Evolutionary conservation across 2,329 filamentous ascomycete species (phyloP).

Genomic region (Clonostachys chloroleuca): DNA sequence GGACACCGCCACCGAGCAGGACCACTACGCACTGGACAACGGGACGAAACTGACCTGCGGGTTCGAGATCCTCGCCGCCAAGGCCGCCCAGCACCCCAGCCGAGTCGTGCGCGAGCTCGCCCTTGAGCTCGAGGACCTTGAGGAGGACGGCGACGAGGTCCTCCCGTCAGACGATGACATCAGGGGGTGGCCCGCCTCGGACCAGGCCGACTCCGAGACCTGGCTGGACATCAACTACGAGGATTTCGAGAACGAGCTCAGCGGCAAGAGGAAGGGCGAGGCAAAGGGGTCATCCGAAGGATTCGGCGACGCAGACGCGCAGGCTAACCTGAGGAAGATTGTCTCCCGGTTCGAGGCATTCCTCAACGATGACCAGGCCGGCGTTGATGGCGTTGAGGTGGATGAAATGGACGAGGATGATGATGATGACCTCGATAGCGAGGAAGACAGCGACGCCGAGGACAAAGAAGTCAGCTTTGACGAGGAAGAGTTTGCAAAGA

Average conservation of each 20-base stretch:
- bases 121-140: conserved; percentile 70
- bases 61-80: conserved; percentile 78
- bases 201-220: conserved; percentile 73
- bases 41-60: conserved; percentile 90
- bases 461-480: conserved; percentile 77
- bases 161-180: conserved; percentile 77
- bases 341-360: conserved; percentile 93
- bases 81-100: conserved; percentile 64
- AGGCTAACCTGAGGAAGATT: conserved; percentile 81
- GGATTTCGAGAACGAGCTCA: conserved; percentile 81
- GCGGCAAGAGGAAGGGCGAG: conserved; percentile 33
- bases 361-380: conserved; percentile 79
- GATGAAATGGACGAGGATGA: conserved; percentile 67
- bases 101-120: conserved; percentile 70
- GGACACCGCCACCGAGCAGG: not conserved
- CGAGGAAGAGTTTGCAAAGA: conserved; percentile 76
- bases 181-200: conserved; percentile 54
- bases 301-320: conserved; percentile 63
- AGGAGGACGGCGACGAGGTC: conserved; percentile 59
- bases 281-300: conserved; percentile 19
- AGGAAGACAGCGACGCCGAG: conserved; percentile 58
- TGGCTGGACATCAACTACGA: conserved; percentile 92
- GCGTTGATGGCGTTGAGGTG: conserved; percentile 71
- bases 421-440: conserved; percentile 40
- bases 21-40: conserved; percentile 46